Base-by-base conservation (phyloP, 2,329 filamentous ascomycete genomes). In the Anthostomella pinea region DNA sequence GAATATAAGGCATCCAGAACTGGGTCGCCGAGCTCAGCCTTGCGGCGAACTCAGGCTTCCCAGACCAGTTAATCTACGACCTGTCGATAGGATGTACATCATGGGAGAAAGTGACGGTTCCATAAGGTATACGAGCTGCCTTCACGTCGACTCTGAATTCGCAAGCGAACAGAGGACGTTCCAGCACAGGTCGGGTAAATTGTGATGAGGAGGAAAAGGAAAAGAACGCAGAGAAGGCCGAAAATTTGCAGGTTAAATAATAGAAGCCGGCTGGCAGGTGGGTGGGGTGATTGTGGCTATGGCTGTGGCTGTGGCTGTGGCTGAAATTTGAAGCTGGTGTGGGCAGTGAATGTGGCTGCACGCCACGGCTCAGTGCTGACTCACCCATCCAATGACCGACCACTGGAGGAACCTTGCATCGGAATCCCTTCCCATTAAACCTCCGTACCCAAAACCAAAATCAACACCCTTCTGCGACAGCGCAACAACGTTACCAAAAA, bases 61-160 rank as follows among this genome's bases (percentile, higher is more conserved):
- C 65, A 70, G 68, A 33, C 72, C 68, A 66, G 69, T 93, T 77
- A 58, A 65, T 95, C 83, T 94, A 65, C 87, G 83, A 93, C 82
- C 86, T 93, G 89, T 95, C 87, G 85, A 89, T 87, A 81, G 84
- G 85, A 87, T 85, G 81, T 76, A 85, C 83, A 89, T 79, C 85
- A 88, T 81, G 52, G 16, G 67, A 58, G 61, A 66, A 63, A 63
- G 64, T 67, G 77, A 81, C 87, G 84, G 81, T 89, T 85, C 85
- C 82, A 87, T 65, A 61, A 59, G 69, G 77, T 80, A 87, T 87
- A 54, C 85, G 86, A 91, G 79, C 81, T 91, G 86, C 80, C 75
- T 60, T 79, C 85, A 77, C 68, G 75, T 90, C 86, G 66, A 91
- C 87, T 68, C 81, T 77, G 73, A 75, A 77, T 70, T 71, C 70